phyloP scores from a whole-genome alignment of 208 protist genomes.

The Leishmania gerbilli region DNA sequence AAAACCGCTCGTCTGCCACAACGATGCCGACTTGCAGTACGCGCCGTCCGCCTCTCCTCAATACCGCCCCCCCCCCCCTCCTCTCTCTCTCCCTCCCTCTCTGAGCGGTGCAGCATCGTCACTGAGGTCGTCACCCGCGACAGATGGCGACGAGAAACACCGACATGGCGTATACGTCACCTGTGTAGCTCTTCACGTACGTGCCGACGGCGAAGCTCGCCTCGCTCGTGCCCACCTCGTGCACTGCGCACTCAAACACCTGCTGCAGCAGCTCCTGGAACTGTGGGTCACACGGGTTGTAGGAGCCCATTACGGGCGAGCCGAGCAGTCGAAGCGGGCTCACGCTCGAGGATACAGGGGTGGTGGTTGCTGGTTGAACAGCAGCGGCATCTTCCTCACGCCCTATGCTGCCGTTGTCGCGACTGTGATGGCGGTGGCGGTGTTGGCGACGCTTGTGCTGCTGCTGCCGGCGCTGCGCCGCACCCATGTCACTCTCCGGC shows the following conservation, averaged over 20 bases:
- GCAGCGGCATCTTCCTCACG: not conserved
- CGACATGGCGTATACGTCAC: conserved; percentile 82
- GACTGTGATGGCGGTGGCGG: not conserved
- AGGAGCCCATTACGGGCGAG: conserved; percentile 65
- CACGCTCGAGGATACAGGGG: not conserved
- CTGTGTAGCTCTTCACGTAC: conserved; percentile 83
- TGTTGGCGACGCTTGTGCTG: not conserved
- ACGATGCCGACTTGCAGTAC: too few relatives aligned
- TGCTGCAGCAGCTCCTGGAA: conserved; percentile 63
- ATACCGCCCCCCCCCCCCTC: not conserved
- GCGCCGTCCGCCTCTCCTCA: too few relatives aligned
- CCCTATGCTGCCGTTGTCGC: not conserved
- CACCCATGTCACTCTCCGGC: not conserved
- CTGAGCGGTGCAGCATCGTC: not conserved
- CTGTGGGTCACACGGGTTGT: conserved; percentile 43
- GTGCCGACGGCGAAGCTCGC: conserved; percentile 72
- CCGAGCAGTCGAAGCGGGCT: conserved; percentile 44
- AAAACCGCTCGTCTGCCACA: too few relatives aligned
- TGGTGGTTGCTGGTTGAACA: not conserved
- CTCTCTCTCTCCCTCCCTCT: too few relatives aligned
- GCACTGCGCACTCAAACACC: conserved; percentile 76
- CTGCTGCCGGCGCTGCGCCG: not conserved
- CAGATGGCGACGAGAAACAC: conserved; percentile 77
- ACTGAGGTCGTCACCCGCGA: conserved; percentile 10
- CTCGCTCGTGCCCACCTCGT: conserved; percentile 75